Percentiles rank a stretch among this genome's conserved stretches.
phyloP scores from a whole-genome alignment of 2,329 filamentous ascomycete genomes.

The Polychaeton citri region DNA sequence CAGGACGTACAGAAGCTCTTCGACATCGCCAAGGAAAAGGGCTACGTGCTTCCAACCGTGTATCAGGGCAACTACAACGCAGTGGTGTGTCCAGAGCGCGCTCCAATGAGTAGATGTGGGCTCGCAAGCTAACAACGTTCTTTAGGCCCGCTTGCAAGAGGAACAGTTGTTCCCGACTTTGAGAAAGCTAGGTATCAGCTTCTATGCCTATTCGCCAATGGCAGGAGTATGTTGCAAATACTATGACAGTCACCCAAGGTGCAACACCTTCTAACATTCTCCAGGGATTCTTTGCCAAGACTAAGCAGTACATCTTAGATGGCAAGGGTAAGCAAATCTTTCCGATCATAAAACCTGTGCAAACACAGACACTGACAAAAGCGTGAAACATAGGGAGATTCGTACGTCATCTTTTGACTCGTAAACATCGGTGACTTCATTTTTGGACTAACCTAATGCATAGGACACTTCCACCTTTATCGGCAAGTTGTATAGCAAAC shows the following conservation, averaged over 20 bases:
- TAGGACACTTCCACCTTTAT: constrained; percentile 13
- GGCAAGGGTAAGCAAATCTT: constrained; percentile 14
- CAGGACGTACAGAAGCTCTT: constrained; percentile 26
- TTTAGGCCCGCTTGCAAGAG: constrained; percentile 23
- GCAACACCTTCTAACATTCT: too few relatives aligned
- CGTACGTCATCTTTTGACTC: too few relatives aligned
- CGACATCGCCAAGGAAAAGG: constrained; percentile 22
- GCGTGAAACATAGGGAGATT: too few relatives aligned
- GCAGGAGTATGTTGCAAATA: constrained; percentile 15
- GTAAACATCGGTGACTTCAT: too few relatives aligned
- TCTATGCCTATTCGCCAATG: constrained; percentile 32
- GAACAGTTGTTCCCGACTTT: constrained; percentile 30
- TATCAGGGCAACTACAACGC: constrained; percentile 34
- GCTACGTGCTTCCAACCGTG: constrained; percentile 29
- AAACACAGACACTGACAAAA: too few relatives aligned
- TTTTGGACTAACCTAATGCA: too few relatives aligned
- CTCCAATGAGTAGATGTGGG: too few relatives aligned
- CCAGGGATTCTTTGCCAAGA: constrained; percentile 21
- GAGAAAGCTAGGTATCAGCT: constrained; percentile 29
- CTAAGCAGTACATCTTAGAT: constrained; percentile 23
- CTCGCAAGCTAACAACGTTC: not conserved
- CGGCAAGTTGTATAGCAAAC: constrained; percentile 22
- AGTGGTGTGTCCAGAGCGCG: constrained; percentile 12
- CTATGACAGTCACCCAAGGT: too few relatives aligned
- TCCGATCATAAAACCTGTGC: too few relatives aligned